Conservation (phyloP, 2,329 filamentous ascomycete species). For the Tothia fuscella region DNA sequence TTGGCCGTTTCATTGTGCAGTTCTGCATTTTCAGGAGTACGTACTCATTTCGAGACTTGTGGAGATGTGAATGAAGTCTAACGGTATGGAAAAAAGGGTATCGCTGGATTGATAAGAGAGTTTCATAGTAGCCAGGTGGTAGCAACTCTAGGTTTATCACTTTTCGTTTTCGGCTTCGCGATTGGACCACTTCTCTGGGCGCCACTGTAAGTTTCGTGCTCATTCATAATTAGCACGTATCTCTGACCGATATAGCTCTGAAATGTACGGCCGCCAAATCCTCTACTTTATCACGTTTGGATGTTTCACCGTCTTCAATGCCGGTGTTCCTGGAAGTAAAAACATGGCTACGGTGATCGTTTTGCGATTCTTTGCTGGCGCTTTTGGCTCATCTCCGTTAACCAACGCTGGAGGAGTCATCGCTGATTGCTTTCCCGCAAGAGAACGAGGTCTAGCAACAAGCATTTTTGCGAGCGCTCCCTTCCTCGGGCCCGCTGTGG, state of each 20-base stretch:
- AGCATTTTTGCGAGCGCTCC: conserved; percentile 55
- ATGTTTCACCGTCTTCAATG: conserved; percentile 49
- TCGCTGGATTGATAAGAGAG: conserved; percentile 26
- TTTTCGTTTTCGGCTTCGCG: conserved; percentile 32
- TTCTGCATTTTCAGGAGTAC: conserved; percentile 28
- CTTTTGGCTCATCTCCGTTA: conserved; percentile 49
- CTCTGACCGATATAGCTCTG: conserved; percentile 20
- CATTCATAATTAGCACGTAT: background rate
- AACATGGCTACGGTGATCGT: conserved; percentile 50
- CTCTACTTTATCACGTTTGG: conserved; percentile 49
- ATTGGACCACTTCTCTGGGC: conserved; percentile 22
- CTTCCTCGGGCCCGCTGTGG: conserved; percentile 52
- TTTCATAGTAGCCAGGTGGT: conserved; percentile 29
- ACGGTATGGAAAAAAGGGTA: conserved; percentile 19
- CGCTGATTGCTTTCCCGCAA: conserved; percentile 47
- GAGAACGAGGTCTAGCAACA: conserved; percentile 45
- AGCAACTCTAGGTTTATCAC: conserved; percentile 29
- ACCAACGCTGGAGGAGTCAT: conserved; percentile 53
- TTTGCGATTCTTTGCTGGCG: conserved; percentile 54
- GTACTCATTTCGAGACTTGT: conserved; percentile 14
- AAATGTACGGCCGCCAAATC: conserved; percentile 28
- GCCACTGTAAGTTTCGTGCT: background rate
- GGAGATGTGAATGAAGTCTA: background rate
- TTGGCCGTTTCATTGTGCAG: conserved; percentile 33
- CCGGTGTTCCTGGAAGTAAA: conserved; percentile 43